Conservation (phyloP, 2,329 filamentous ascomycete genomes). For the Arthrobotrys musiformis region DNA sequence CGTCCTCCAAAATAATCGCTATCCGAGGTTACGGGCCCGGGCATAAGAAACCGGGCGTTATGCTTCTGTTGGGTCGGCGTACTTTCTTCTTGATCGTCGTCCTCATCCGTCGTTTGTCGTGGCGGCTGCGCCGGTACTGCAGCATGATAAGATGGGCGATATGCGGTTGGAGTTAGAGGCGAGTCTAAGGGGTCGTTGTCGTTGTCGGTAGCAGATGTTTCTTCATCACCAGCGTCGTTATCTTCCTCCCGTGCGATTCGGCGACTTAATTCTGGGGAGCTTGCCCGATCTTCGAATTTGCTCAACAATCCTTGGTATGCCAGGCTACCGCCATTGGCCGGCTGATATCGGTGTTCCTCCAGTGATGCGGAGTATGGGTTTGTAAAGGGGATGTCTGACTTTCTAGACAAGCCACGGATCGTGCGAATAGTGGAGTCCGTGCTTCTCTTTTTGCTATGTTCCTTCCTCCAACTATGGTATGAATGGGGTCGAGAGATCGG, state of each 20-base stretch:
- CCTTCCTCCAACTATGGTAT: constrained; percentile 52
- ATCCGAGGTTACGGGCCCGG: constrained; percentile 40
- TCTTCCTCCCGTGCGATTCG: constrained; percentile 46
- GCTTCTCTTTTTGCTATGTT: constrained; percentile 47
- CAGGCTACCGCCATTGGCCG: constrained; percentile 16
- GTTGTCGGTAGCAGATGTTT: constrained; percentile 56
- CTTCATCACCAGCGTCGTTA: constrained; percentile 49
- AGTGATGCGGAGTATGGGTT: constrained; percentile 21
- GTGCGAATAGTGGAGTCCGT: constrained; percentile 48
- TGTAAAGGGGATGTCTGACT: background rate
- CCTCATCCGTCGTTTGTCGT: constrained; percentile 37
- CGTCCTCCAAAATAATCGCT: constrained; percentile 50
- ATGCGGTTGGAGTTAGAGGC: constrained; percentile 41
- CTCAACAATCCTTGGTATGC: constrained; percentile 22
- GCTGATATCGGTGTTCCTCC: constrained; percentile 4
- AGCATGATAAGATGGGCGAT: constrained; percentile 42
- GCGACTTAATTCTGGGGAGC: constrained; percentile 45
- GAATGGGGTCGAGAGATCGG: constrained; percentile 35
- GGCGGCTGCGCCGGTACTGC: constrained; percentile 38
- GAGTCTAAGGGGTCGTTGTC: constrained; percentile 52
- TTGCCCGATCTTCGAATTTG: constrained; percentile 48
- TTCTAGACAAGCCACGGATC: constrained; percentile 40
- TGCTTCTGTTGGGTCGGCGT: constrained; percentile 53
- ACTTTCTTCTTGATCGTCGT: constrained; percentile 52
- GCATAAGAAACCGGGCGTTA: constrained; percentile 38